Percentiles rank a stretch among this genome's conserved stretches.
Evolutionary conservation across 1,284 basidiomycete species (phyloP).

Genomic region (Cryptococcus sp.): DNA sequence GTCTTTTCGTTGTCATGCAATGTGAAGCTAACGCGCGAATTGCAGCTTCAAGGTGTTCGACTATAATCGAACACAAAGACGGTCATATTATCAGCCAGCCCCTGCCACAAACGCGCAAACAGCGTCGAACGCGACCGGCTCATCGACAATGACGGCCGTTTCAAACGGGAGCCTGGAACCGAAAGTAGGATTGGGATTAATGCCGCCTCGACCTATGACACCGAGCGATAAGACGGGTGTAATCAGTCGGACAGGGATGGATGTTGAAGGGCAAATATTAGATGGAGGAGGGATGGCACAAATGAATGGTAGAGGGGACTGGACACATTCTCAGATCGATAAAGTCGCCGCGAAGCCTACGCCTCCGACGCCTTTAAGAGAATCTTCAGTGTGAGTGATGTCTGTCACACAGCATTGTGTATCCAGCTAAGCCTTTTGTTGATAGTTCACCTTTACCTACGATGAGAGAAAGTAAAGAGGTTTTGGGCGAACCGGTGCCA

Average conservation of each 20-base stretch:
- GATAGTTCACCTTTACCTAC: neutral
- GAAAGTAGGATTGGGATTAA: slow-evolving; percentile 1
- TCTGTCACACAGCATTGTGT: neutral
- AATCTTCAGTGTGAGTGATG: slow-evolving; percentile 28
- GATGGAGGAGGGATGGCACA: slow-evolving; percentile 53
- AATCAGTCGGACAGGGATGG: slow-evolving; percentile 45
- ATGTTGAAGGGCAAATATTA: slow-evolving; percentile 52
- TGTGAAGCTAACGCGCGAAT: neutral
- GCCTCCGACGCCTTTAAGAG: slow-evolving; percentile 18
- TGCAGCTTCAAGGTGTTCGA: slow-evolving; percentile 53
- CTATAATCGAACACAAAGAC: slow-evolving; percentile 45
- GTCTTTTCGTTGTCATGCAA: too few species aligned
- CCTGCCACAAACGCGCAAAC: slow-evolving; percentile 23
- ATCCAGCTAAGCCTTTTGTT: neutral
- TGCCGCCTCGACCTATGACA: slow-evolving; percentile 26
- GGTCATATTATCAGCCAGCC: slow-evolving; percentile 48
- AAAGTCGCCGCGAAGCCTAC: neutral
- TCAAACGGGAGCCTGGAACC: slow-evolving; percentile 6
- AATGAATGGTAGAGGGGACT: slow-evolving; percentile 32
- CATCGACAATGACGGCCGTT: slow-evolving; percentile 14
- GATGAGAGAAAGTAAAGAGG: too few species aligned
- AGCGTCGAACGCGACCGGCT: slow-evolving; percentile 21
- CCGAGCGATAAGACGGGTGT: slow-evolving; percentile 41
- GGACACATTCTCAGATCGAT: slow-evolving; percentile 13
- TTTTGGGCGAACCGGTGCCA: too few species aligned